phyloP scores from a whole-genome alignment of 805 yeast species.

The Candida fluviatilis region DNA sequence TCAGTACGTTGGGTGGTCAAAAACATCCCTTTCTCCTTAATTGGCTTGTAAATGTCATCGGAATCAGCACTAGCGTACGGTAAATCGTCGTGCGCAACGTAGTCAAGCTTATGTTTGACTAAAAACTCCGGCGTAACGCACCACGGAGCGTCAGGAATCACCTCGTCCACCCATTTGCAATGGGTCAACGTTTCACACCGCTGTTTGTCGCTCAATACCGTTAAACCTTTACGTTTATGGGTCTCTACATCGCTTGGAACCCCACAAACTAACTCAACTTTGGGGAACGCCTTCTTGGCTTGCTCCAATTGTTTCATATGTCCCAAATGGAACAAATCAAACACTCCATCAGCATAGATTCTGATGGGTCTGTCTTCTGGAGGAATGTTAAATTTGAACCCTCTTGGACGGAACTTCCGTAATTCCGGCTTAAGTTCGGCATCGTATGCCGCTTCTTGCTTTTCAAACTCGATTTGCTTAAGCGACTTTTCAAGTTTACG shows the following conservation, averaged over 20 bases:
- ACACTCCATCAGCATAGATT: slow-evolving; percentile 97
- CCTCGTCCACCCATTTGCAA: slow-evolving; percentile 98
- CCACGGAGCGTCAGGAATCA: slow-evolving; percentile 94
- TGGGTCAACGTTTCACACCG: slow-evolving; percentile 88
- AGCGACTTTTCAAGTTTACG: slow-evolving; percentile 23
- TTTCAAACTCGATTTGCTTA: slow-evolving; percentile 29
- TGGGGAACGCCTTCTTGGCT: slow-evolving; percentile 86
- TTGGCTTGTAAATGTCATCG: slow-evolving; percentile 90
- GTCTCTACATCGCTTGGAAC: slow-evolving; percentile 88
- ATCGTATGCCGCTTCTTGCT: slow-evolving; percentile 58
- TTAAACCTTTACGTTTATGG: slow-evolving; percentile 87
- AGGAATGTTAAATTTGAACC: slow-evolving; percentile 75
- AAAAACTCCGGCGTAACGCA: slow-evolving; percentile 80
- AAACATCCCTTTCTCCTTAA: slow-evolving; percentile 86
- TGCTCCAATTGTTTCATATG: slow-evolving; percentile 98
- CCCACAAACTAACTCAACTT: slow-evolving; percentile 84
- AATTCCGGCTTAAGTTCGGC: slow-evolving; percentile 62
- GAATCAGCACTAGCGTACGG: slow-evolving; percentile 89
- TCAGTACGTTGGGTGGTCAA: slow-evolving; percentile 94
- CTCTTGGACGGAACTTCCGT: slow-evolving; percentile 75
- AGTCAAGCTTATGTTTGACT: slow-evolving; percentile 77
- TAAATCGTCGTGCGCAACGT: slow-evolving; percentile 95
- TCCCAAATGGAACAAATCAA: slow-evolving; percentile 93
- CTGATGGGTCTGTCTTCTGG: slow-evolving; percentile 83
- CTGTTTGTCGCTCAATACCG: slow-evolving; percentile 84